These are phyloP conservation scores for Calocybe cyanea DNA, from an alignment of 768 basidiomycete species.

Conservation along the genomic window DNA sequence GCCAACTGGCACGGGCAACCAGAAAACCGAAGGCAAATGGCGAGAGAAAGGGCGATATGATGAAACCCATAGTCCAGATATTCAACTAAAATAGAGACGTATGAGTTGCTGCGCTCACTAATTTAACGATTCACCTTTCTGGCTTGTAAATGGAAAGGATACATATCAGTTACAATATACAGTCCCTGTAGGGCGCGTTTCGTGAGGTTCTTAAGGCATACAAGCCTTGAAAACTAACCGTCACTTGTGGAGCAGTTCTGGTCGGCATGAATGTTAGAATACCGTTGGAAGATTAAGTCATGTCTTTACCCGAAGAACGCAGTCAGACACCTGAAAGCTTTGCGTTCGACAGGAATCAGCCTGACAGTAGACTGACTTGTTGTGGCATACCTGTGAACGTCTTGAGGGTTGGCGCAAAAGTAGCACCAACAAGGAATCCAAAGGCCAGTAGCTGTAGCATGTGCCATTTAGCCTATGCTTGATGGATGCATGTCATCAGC, in stretches of 20 bases:
- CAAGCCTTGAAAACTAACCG: constrained; percentile 30
- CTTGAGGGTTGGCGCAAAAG: constrained; percentile 49
- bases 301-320: constrained; percentile 48
- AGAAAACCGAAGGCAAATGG: constrained; percentile 69
- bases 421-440: constrained; percentile 55
- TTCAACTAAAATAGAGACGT: constrained; percentile 33
- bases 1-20: constrained; percentile 53
- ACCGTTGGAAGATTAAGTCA: neutral
- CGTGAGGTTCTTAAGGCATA: neutral
- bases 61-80: constrained; percentile 58
- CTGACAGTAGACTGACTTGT: neutral
- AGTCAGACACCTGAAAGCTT: constrained; percentile 56
- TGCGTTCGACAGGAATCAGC: neutral
- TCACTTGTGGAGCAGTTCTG: constrained; percentile 46
- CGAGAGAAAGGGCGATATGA: constrained; percentile 57
- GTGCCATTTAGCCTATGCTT: neutral
- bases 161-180: constrained; percentile 60
- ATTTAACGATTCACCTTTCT: constrained; percentile 46
- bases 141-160: constrained; percentile 67
- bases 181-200: constrained; percentile 36
- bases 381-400: constrained; percentile 43
- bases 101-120: neutral
- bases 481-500: constrained; percentile 4
- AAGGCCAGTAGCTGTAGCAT: constrained; percentile 46
- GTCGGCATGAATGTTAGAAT: neutral